Evolutionary conservation across 768 basidiomycete genomes (phyloP).

Genomic region (Cyclocybe aegerita): DNA sequence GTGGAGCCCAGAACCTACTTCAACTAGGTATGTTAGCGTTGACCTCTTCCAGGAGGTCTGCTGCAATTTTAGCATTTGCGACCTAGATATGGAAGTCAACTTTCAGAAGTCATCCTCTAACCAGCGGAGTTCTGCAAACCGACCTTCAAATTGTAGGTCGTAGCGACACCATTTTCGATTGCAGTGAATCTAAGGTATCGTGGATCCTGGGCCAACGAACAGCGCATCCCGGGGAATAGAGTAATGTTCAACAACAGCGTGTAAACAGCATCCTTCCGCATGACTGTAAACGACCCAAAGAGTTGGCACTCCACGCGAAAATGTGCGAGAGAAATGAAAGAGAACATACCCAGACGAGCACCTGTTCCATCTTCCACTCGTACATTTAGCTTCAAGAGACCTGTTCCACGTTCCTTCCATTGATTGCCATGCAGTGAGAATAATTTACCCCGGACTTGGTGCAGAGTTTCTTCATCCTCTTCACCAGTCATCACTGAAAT

Average conservation of each 20-base stretch:
- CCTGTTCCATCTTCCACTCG: conserved; percentile 59
- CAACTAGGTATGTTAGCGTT: conserved; percentile 45
- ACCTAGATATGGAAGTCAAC: conserved; percentile 40
- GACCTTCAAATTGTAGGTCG: conserved; percentile 78
- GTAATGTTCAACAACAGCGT: conserved; percentile 72
- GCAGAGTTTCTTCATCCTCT: conserved; percentile 77
- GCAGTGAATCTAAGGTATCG: conserved; percentile 77
- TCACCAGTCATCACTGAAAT: conserved; percentile 70
- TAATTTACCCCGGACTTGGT: conserved; percentile 77
- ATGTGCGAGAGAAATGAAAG: neutral
- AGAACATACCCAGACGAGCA: conserved; percentile 62
- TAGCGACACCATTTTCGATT: conserved; percentile 57
- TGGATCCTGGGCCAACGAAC: conserved; percentile 70
- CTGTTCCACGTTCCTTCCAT: conserved; percentile 81
- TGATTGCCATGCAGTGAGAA: conserved; percentile 60
- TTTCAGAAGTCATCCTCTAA: neutral
- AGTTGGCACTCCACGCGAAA: conserved; percentile 1
- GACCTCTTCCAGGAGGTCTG: conserved; percentile 63
- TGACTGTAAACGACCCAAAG: conserved; percentile 45
- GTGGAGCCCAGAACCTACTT: conserved; percentile 9
- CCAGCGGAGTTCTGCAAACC: conserved; percentile 23
- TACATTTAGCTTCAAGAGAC: conserved; percentile 71
- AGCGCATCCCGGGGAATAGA: conserved; percentile 78
- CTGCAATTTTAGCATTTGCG: conserved; percentile 67
- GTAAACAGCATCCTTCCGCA: conserved; percentile 85